Evolutionary conservation across 2,329 filamentous ascomycete species (phyloP), one percentile per base, ranked within the genome.

Genomic region (Torrubiella hemipterigena): DNA sequence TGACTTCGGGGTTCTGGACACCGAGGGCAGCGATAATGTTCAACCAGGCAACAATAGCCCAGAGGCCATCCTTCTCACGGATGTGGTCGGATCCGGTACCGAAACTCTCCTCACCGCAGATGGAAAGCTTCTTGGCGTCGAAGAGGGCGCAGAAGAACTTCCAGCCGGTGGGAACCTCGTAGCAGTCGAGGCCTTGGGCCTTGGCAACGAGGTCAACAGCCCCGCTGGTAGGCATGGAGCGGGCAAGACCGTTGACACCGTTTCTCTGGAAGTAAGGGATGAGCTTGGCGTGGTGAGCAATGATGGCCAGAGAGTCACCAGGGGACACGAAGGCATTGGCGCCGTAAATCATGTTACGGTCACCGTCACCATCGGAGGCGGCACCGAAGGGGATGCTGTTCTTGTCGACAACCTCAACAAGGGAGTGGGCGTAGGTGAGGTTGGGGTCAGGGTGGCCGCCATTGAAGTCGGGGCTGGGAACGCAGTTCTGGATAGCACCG

Each of bases 331-430:
- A 98, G 27, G 81, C 77, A 50, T 93, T 89, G 43, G 89, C 87
- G 40, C 91, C 91, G 62, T 98, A 98, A 53, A 98, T 98, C 91
- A 98, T 98, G 76, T 98, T 98, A 47, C 91, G 83, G 67, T 98
- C 91, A 49, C 91, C 91, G 49, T 98, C 91, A 46, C 91, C 91
- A 46, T 98, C 91, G 41, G 84, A 93, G 29, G 91, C 91, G 36
- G 91, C 91, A 51, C 91, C 91, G 48, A 98, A 98, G 52, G 93
- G 91, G 42, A 98, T 86, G 37, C 77, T 73, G 48, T 84, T 77
- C 65, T 83, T 83, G 59, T 98, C 86, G 25, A 98, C 91, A 38
- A 77, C 82, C 50, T 94, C 85, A 37, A 98, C 91, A 25, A 98
- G 73, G 32, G 85, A 89, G 62, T 93, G 84, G 18, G 91, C 91